Conservation (phyloP, 2,329 filamentous ascomycete genomes). For the Coniella lustricola region DNA sequence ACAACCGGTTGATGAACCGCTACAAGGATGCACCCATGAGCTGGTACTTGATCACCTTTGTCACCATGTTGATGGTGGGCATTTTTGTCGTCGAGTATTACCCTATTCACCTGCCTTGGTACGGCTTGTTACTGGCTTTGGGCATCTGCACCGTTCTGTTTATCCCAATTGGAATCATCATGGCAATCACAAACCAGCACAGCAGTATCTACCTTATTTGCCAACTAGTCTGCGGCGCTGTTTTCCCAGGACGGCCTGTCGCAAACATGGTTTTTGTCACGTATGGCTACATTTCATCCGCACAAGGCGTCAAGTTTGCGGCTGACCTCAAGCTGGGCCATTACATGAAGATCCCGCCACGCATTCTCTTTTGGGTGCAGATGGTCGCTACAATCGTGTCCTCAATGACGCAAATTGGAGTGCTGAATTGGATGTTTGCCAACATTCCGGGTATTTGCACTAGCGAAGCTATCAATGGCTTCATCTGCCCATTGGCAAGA, state of each 20-base stretch:
- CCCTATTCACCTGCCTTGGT: constrained; percentile 79
- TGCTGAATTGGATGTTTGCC: constrained; percentile 85
- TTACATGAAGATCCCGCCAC: constrained; percentile 80
- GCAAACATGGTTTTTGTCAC: constrained; percentile 93
- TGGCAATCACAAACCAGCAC: constrained; percentile 88
- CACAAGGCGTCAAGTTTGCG: constrained; percentile 83
- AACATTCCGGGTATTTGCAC: constrained; percentile 75
- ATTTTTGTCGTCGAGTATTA: constrained; percentile 84
- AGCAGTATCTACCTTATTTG: constrained; percentile 82
- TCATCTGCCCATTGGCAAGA: constrained; percentile 78
- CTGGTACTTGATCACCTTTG: constrained; percentile 74
- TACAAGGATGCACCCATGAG: constrained; percentile 75
- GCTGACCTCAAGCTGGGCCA: constrained; percentile 81
- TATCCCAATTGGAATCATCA: constrained; percentile 86
- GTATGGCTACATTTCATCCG: constrained; percentile 83
- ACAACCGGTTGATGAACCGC: constrained; percentile 73
- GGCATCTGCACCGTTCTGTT: constrained; percentile 74
- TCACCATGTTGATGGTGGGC: constrained; percentile 69
- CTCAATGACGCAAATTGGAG: constrained; percentile 72
- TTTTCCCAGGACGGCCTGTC: constrained; percentile 78
- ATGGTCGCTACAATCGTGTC: constrained; percentile 70
- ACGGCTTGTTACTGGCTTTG: constrained; percentile 72
- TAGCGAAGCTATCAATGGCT: constrained; percentile 71
- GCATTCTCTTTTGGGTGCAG: constrained; percentile 72
- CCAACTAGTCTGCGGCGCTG: constrained; percentile 72